Conservation (phyloP, 139 green algal genomes). For the Picochlorum sp. region DNA sequence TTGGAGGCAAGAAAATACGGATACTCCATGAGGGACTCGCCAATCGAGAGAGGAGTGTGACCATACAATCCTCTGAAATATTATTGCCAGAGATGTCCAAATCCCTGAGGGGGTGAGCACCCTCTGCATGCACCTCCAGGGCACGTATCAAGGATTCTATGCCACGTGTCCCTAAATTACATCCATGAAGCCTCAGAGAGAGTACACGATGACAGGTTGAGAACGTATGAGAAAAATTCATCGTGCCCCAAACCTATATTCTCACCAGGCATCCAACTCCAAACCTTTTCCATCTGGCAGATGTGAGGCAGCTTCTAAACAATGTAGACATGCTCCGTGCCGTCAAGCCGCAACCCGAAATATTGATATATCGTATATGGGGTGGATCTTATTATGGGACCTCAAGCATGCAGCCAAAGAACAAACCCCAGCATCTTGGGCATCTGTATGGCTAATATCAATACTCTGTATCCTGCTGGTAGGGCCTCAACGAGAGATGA, state of each 20-base stretch:
- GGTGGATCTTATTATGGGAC: not conserved
- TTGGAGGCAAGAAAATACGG: not conserved
- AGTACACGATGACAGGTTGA: too few relatives aligned
- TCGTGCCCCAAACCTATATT: too few relatives aligned
- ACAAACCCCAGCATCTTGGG: not conserved
- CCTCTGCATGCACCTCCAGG: not conserved
- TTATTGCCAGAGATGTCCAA: conserved; percentile 30
- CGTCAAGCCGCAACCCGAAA: conserved; percentile 2
- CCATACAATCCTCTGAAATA: conserved; percentile 13
- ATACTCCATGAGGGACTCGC: not conserved
- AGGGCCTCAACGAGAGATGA: not conserved
- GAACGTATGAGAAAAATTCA: too few relatives aligned
- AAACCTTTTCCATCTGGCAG: too few relatives aligned
- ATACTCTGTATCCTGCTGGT: conserved; percentile 2
- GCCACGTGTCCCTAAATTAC: not conserved
- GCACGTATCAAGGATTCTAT: conserved; percentile 5
- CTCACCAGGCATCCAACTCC: too few relatives aligned
- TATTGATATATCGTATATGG: not conserved
- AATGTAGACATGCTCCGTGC: too few relatives aligned
- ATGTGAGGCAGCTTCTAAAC: too few relatives aligned
- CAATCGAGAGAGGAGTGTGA: conserved; percentile 11
- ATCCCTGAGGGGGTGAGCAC: conserved; percentile 5
- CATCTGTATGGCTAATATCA: conserved; percentile 3
- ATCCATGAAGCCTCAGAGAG: not conserved
- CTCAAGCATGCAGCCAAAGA: not conserved